Conservation (phyloP, 805 yeast species). For the Candida suzukii region DNA sequence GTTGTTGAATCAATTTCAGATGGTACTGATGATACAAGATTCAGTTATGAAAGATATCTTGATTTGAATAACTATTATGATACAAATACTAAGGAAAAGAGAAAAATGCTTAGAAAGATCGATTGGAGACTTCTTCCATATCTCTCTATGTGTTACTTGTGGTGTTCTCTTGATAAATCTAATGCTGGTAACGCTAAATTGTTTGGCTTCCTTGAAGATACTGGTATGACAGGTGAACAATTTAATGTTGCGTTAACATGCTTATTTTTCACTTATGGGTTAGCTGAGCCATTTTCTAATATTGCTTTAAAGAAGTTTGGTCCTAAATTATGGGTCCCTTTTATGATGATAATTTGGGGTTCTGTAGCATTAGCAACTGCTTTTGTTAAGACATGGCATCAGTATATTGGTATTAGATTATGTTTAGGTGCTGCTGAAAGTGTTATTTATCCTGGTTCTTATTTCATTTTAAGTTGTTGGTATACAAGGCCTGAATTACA, state of each 20-base stretch:
- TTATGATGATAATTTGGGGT: slow-evolving; percentile 33
- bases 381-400: slow-evolving; percentile 15
- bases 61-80: slow-evolving; percentile 10
- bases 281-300: slow-evolving; percentile 34
- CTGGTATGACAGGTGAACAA: slow-evolving; percentile 26
- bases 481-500: slow-evolving; percentile 27
- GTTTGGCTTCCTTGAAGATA: slow-evolving; percentile 22
- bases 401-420: slow-evolving; percentile 22
- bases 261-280: slow-evolving; percentile 32
- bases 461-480: slow-evolving; percentile 33
- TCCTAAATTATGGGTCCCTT: slow-evolving; percentile 32
- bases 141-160: slow-evolving; percentile 22
- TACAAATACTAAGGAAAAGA: slow-evolving; percentile 15
- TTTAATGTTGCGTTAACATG: slow-evolving; percentile 34
- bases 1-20: slow-evolving; percentile 2
- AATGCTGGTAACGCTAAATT: slow-evolving; percentile 28
- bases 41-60: slow-evolving; percentile 6
- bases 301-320: slow-evolving; percentile 25
- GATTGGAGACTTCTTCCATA: slow-evolving; percentile 17
- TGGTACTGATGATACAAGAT: slow-evolving; percentile 4
- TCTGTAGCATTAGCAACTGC: slow-evolving; percentile 28
- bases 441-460: slow-evolving; percentile 44
- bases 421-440: slow-evolving; percentile 38
- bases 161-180: slow-evolving; percentile 26
- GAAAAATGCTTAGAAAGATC: slow-evolving; percentile 18